Evolutionary conservation across 805 yeast species (phyloP), one percentile per base, ranked within the genome.

Genomic region (Schwanniomyces sp.): DNA sequence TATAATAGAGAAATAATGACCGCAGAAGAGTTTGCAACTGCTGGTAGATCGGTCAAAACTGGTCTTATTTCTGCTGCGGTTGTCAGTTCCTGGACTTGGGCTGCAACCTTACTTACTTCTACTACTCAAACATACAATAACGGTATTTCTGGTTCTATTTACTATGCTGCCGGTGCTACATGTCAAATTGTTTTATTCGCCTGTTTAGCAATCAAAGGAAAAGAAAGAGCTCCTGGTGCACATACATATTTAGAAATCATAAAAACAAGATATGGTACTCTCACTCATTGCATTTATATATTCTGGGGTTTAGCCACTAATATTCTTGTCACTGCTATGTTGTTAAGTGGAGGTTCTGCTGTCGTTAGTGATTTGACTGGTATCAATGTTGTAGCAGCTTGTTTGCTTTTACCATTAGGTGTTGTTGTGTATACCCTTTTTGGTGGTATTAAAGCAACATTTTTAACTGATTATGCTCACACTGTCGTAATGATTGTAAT

Each of bases 1-100:
- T 91, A 91, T 66, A 91, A 89, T 62, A 80, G 81, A 57, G 97
- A 91, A 66, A 78, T 87, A 47, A 85, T 90, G 67, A 89, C 96
- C 6, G 91, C 97, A 4, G 97, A 91, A 69, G 96, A 91, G 62
- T 91, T 91, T 57, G 82, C 95, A 2, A 91, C 97, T 5, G 96
- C 97, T 30, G 96, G 96, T 54, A 80, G 96, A 62, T 76, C 89
- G 3, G 95, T 91, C 37, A 87, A 86, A 57, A 84, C 92, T 0
- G 94, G 94, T 42, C 74, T 91, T 54, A 85, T 90, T 52, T 84
- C 92, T 5, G 84, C 96, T 7, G 96, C 96, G 7, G 97, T 91
- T 27, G 96, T 91, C 7, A 84, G 92, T 10, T 84, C 92, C 7
- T 91, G 98, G 98, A 90, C 97, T 11, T 74, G 78, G 78, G 69